Percentiles rank a stretch among this genome's conserved stretches.
phyloP scores from a whole-genome alignment of 192 early-diverging fungal genomes.

The Funneliformis mosseae region DNA sequence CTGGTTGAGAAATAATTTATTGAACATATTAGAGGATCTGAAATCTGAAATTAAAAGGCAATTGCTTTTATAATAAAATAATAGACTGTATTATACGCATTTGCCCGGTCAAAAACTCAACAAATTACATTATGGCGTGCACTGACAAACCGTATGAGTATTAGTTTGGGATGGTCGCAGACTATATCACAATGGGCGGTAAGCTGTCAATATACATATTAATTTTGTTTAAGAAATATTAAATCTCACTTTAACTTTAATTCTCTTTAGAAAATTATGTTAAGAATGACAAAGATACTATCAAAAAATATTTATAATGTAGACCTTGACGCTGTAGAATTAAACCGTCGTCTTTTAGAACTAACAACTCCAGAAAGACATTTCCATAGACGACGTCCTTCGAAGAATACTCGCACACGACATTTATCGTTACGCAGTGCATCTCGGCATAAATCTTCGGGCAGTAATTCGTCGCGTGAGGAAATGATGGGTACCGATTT shows the following conservation, averaged over 20 bases:
- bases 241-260: conserved; percentile 22
- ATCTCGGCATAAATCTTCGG: conserved; percentile 29
- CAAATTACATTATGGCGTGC: conserved; percentile 61
- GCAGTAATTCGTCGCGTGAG: conserved; percentile 33
- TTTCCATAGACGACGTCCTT: conserved; percentile 28
- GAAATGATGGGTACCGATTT: conserved; percentile 9
- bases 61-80: not conserved
- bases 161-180: conserved; percentile 60
- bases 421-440: conserved; percentile 22
- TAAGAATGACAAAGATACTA: conserved; percentile 62
- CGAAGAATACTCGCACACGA: conserved; percentile 20
- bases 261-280: conserved; percentile 57
- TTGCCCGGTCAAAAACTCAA: conserved; percentile 60
- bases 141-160: conserved; percentile 50
- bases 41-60: not conserved
- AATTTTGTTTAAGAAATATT: not conserved
- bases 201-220: conserved; percentile 29
- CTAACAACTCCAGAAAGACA: conserved; percentile 11
- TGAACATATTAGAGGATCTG: not conserved
- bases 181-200: conserved; percentile 70
- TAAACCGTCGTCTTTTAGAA: conserved; percentile 26
- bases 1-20: conserved; percentile 1
- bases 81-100: conserved; percentile 66
- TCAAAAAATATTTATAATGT: conserved; percentile 60
- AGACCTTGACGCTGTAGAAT: conserved; percentile 56